Percentiles rank a stretch among this genome's conserved stretches.
Evolutionary conservation across 2,329 filamentous ascomycete genomes (phyloP).

Genomic region (Sporothrix brunneoviolacea): DNA sequence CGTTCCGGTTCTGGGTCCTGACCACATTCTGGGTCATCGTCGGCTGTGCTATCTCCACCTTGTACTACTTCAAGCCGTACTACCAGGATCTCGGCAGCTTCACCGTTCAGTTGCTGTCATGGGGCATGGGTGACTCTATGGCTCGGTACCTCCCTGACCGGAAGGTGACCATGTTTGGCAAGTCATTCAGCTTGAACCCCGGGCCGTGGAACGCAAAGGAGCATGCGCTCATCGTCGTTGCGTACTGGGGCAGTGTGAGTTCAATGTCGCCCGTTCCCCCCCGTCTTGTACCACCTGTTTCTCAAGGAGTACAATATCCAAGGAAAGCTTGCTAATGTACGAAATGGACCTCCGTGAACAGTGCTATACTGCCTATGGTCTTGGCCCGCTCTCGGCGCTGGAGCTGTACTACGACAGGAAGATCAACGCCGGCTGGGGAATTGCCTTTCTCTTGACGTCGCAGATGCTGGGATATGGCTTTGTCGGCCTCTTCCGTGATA

Average conservation of each 20-base stretch:
- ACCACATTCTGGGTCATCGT: constrained; percentile 27
- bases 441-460: constrained; percentile 24
- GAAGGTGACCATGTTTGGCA: constrained; percentile 22
- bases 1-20: constrained; percentile 27
- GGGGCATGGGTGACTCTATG: constrained; percentile 27
- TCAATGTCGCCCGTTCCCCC: too few species aligned
- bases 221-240: constrained; percentile 27
- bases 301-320: too few species aligned
- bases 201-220: constrained; percentile 29
- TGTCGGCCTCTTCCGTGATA: constrained; percentile 24
- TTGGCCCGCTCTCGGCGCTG: constrained; percentile 25
- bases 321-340: too few species aligned
- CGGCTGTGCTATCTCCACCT: constrained; percentile 25
- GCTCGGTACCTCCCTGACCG: constrained; percentile 23
- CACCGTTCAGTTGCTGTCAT: constrained; percentile 27
- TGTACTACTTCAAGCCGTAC: constrained; percentile 30
- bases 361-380: constrained; percentile 25
- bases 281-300: too few species aligned
- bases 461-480: constrained; percentile 28
- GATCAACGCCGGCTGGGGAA: constrained; percentile 24
- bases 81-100: constrained; percentile 23
- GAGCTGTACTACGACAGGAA: constrained; percentile 25
- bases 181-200: constrained; percentile 27
- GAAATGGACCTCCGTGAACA: too few species aligned
- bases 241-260: constrained; percentile 25